These are phyloP conservation scores for Flaveria sonorensis DNA, from an alignment of 129 eudicot genomes.

Conservation along the genomic window DNA sequence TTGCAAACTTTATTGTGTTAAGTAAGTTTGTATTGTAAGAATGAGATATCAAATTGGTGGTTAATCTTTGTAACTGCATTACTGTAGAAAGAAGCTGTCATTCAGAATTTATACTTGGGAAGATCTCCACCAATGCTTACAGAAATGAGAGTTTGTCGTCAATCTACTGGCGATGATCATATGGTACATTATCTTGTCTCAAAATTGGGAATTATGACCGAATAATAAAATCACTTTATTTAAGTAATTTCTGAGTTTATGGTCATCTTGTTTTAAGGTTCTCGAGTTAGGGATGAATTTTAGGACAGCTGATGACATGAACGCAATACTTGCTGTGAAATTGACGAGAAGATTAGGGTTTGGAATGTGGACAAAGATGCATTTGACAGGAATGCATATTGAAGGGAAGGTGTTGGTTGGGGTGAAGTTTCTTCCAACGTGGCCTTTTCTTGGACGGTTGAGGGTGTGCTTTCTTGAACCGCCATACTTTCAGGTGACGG, in stretches of 20 bases:
- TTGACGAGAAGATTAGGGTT: conserved; percentile 76
- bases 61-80: conserved; percentile 18
- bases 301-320: conserved; percentile 91
- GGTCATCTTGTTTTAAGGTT: conserved; percentile 48
- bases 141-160: conserved; percentile 86
- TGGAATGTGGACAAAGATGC: conserved; percentile 89
- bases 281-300: conserved; percentile 88
- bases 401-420: conserved; percentile 98
- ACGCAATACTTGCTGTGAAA: conserved; percentile 78
- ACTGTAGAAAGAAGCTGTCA: conserved; percentile 59
- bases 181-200: conserved; percentile 51
- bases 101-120: conserved; percentile 82
- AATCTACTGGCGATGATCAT: conserved; percentile 78
- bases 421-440: conserved; percentile 71
- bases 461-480: conserved; percentile 89
- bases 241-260: conserved; percentile 21
- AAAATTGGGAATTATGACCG: neutral
- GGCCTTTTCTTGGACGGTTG: conserved; percentile 90
- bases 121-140: conserved; percentile 91
- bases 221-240: neutral
- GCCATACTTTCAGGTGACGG: conserved; percentile 95
- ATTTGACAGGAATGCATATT: conserved; percentile 84
- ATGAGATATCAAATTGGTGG: neutral
- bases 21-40: neutral
- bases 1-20: neutral